Base-by-base conservation (phyloP, 129 eudicot species). In the Heracleum sosnowskyi region DNA sequence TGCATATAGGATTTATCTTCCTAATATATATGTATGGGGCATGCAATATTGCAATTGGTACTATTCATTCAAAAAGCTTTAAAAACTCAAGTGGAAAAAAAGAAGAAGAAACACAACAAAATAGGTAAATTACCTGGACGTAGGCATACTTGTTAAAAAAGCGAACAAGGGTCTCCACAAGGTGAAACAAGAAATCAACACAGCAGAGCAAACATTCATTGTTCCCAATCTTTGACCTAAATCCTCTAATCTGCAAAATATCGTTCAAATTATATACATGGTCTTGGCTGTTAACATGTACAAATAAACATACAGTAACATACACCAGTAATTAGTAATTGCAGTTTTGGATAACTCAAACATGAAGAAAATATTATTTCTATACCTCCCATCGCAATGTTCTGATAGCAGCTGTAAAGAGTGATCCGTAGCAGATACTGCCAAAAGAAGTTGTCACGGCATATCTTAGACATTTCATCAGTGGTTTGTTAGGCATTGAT, bases 381-480 rank as follows among this genome's bases (percentile, higher is more conserved):
- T 29, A 71, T 76, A 92, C 99, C 97, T 95, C 91, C 99, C 99
- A 95, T 57, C 99, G 87, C 17, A 96, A 86, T 35, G 97, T 96
- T 53, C 99, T 87, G 46, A 96, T 92, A 78, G 97, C 96, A 74
- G 97, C 99, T 68, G 99, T 96, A 77, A 96, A 96, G 72, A 96
- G 97, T 63, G 99, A 92, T 37, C 99, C 99, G n/a, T 96, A 96
- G 86, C 99, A 96, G 41, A 96, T 96, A 86, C 99, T 96, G 49
- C 99, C 99, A 76, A 96, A 90, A 63, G 99, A 96, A 76, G 97
- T 92, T 26, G 99, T 92, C 33, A 92, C 88, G 68, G 99, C 95
- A 90, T 96, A 89, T 15, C 86, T 85, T 75, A 92, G 66, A 31
- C 97, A 87, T 34, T 89, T 89, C 84, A 86, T 73, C 79, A 96